Evolutionary conservation across 1,284 basidiomycete species (phyloP).

Genomic region (Trichosporon faecale): DNA sequence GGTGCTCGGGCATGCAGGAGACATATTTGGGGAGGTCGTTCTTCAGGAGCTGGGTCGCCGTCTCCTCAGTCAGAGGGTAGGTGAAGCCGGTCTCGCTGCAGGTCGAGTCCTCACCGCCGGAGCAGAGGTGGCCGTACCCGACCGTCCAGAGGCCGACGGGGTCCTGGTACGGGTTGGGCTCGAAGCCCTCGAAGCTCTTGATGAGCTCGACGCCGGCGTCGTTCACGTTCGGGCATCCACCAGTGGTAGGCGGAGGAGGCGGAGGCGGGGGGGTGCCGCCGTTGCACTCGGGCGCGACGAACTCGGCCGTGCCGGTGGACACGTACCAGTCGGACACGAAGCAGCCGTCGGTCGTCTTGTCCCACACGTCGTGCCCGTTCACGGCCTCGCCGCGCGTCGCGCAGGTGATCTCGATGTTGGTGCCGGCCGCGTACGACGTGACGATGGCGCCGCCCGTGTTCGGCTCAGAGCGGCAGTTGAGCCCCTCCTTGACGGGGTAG

Average conservation of each 20-base stretch:
- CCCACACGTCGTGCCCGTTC: constrained; percentile 8
- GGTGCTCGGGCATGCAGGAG: not conserved
- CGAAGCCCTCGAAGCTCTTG: constrained; percentile 15
- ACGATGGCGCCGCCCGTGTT: not conserved
- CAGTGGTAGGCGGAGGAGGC: too few relatives aligned
- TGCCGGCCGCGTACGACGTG: not conserved
- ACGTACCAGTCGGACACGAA: constrained; percentile 7
- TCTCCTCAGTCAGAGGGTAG: constrained; percentile 8
- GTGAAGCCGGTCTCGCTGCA: constrained; percentile 4
- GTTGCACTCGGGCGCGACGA: not conserved
- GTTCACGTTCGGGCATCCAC: constrained; percentile 7
- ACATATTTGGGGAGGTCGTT: not conserved
- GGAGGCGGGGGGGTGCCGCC: not conserved
- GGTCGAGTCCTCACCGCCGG: not conserved
- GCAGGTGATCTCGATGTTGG: not conserved
- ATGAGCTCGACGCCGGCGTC: constrained; percentile 11
- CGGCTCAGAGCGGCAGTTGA: constrained; percentile 8
- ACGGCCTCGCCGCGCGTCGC: not conserved
- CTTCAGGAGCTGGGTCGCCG: constrained; percentile 7
- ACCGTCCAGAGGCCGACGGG: constrained; percentile 2
- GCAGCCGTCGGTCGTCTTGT: constrained; percentile 14
- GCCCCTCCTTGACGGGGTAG: not conserved
- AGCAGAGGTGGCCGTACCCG: constrained; percentile 17
- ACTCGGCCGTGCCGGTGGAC: not conserved
- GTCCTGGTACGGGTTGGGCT: constrained; percentile 1